Base-by-base conservation (phyloP, 768 basidiomycete species). In the Russula dissimulans region DNA sequence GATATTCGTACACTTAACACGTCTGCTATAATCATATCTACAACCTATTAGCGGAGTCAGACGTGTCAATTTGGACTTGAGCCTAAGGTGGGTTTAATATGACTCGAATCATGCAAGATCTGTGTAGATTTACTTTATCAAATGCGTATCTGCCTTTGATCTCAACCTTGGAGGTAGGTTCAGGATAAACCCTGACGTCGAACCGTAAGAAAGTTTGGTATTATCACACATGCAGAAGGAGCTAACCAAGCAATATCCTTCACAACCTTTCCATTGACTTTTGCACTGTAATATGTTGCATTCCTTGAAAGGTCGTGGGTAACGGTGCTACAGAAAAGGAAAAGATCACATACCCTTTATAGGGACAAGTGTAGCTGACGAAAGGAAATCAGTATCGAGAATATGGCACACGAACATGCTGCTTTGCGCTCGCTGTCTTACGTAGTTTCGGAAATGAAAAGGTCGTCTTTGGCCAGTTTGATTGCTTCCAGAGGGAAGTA, bases 91-190 rank as follows among this genome's bases (percentile, higher is more conserved):
- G 32, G 10, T 14, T 17, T 2, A 18, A 41, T 44, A 18, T 5
- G 55, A 18, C 14, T 36, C 17, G 22, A 14, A 39, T 51, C 29
- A 12, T 15, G 29, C 48, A 44, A 8, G 31, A 18, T 34, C 3
- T 14, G 44, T 31, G 11, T 11, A 7, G 61, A 46, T 67, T 69
- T 59, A 82, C 87, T 79, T 89, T 89, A 76, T 91, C 87, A 69
- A 91, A 90, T 0, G 89, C 90, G 22, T 90, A 76, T 67, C 84
- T 82, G 10, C 76, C 76, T 69, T 86, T 78, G 67, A 91, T 86
- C 5, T 79, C 68, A 50, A 80, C 75, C 0, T 87, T 89, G 62
- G 77, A 79, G 31, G 76, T 79, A 0, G 85, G 73, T 1, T 76
- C 54, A 0, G 86, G 81, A 66, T 90, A 90, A 66, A 83, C 86